Base-by-base conservation (phyloP, 352 stramenopile species). In the Hyaloperonospora arabidopsidis region DNA sequence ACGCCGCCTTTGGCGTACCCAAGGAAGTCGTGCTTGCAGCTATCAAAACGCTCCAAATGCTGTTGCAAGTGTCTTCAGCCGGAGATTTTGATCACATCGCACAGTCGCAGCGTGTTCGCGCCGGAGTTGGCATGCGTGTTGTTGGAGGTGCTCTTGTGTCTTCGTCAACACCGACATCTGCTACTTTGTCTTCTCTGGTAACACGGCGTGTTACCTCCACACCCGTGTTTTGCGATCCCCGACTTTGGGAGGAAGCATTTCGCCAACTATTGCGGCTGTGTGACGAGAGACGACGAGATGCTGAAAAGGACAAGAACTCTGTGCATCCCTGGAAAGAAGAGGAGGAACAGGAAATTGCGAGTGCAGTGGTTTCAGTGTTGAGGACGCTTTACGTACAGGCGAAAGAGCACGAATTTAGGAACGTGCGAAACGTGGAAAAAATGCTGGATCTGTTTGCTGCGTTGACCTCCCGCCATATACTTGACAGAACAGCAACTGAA, bases 61-160 rank as follows among this genome's bases (percentile, higher is more conserved):
- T 95, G n/a, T 54, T 91, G 13, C 83, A 93, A 49, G 74, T 95
- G 0, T 83, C 80, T 5, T 92, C 84, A 7, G 58, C 70, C 5
- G 70, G 68, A 2, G 79, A 87, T 54, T 83, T 90, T 22, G 79
- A 93, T 21, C 71, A 84, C 47, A 84, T 87, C 22, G 68, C 74
- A 13, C 73, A 80, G 51, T 83, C 74, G 2, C 74, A 87, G 49
- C 82, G 75, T 18, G 77, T 96, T 18, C 85, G 87, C 40, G 87
- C 75, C 15, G 84, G 81, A 4, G 79, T 88, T 6, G 88, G 88
- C 1, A 97, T 97, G 88, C 84, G 88, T 5, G 82, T 97, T 5
- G 86, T 97, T 7, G 84, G 91, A 25, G 88, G 88, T 10, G 82
- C 89, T 7, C 54, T 95, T 6, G 75, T 87, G 15, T 68, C 79